These are phyloP conservation scores for Dactylis glomerata DNA, from an alignment of 176 grass and related monocot species.

Conservation along the genomic window DNA sequence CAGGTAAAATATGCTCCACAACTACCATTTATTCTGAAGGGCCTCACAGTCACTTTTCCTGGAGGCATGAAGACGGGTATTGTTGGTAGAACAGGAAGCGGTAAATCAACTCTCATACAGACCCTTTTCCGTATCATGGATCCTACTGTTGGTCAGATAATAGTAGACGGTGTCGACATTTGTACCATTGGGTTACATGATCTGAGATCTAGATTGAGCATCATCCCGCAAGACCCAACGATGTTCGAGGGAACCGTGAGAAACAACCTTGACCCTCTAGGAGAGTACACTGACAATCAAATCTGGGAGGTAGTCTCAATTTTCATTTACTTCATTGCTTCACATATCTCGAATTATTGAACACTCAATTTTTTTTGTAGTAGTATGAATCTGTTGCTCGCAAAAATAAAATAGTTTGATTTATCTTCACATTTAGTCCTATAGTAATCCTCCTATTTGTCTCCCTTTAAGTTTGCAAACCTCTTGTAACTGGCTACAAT, in stretches of 20 bases:
- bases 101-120: constrained; percentile 89
- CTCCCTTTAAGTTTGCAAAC: neutral
- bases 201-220: constrained; percentile 73
- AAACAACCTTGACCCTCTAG: constrained; percentile 86
- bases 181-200: constrained; percentile 74
- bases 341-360: neutral
- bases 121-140: constrained; percentile 76
- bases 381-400: neutral
- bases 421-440: neutral
- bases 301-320: constrained; percentile 69
- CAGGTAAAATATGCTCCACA: constrained; percentile 19
- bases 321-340: neutral
- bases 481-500: neutral
- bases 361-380: neutral
- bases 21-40: constrained; percentile 12
- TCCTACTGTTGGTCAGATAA: constrained; percentile 57
- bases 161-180: constrained; percentile 65
- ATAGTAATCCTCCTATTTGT: neutral
- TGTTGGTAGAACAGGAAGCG: constrained; percentile 84
- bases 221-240: constrained; percentile 87
- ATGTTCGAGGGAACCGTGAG: constrained; percentile 86
- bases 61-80: constrained; percentile 78
- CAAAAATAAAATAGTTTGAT: neutral
- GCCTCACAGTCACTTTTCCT: constrained; percentile 36
- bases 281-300: constrained; percentile 67